Evolutionary conservation across 169 alveolate genomes (phyloP), one percentile per base, ranked within the genome.

Genomic region (Amoebophrya sp.): DNA sequence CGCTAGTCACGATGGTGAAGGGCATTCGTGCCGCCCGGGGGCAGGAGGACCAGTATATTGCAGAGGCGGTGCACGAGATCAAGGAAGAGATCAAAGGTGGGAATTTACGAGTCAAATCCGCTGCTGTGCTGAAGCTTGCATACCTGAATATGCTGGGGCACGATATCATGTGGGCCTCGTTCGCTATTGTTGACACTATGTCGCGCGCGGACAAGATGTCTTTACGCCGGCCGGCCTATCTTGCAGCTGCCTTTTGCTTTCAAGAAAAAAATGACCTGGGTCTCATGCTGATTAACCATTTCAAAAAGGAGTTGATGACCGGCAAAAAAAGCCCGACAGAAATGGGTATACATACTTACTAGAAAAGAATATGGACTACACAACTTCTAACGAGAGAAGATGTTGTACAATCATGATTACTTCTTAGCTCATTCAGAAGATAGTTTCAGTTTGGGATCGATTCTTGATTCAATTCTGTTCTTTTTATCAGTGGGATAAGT

Each of bases 131-230:
- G 91, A 93, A 93, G 77, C 90, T 91, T 23, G 89, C 90, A 26
- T 93, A 91, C 89, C 89, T 93, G 65, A 83, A 92, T 54, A 89
- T 91, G 93, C 94, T 91, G 0, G 93, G 93, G 0, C 65, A 91
- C 76, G 94, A 93, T 78, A 18, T 91, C 3, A 41, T 90, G 36
- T 91, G 89, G 41, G 92, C 93, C 33, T 54, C 93, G 6, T 93
- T 93, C 83, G 83, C 90, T 24, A 36, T 91, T 77, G 83, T 93
- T 12, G 93, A 93, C 54, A 92, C 76, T 76, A 93, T 91, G 94
- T 53, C 89, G 10, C 76, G 76, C 36, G 89, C 36, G 76, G 40
- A 78, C 40, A 55, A 24, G 29, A 34, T 39, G n/a, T 89, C 89
- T 36, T 38, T 93, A 29, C 91, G 89, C 89, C 78, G 94, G 39